Conservation (phyloP, 768 basidiomycete species). For the Rhizopogon rudus region DNA sequence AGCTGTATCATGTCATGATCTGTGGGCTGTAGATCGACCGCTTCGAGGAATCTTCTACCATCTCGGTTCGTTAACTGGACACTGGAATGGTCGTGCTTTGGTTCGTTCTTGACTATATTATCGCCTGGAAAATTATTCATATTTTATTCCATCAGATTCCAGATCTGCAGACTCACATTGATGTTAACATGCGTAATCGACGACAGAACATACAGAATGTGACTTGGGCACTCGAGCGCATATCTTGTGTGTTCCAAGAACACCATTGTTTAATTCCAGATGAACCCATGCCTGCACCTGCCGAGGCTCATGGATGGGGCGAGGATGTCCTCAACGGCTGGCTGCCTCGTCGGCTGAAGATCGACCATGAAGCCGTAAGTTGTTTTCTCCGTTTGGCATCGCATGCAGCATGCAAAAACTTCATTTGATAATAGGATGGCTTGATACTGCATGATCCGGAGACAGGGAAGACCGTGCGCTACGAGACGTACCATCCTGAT, state of each 20-base stretch:
- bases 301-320: slow-evolving; percentile 27
- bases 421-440: slow-evolving; percentile 28
- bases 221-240: slow-evolving; percentile 29
- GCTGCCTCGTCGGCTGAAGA: slow-evolving; percentile 34
- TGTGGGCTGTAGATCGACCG: slow-evolving; percentile 29
- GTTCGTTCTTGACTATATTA: slow-evolving; percentile 26
- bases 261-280: slow-evolving; percentile 40
- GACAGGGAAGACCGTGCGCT: slow-evolving; percentile 34
- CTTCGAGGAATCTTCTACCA: slow-evolving; percentile 37
- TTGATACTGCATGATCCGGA: slow-evolving; percentile 37
- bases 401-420: not conserved
- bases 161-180: slow-evolving; percentile 19
- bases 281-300: slow-evolving; percentile 31
- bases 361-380: slow-evolving; percentile 32
- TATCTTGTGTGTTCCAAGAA: slow-evolving; percentile 40
- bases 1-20: slow-evolving; percentile 37
- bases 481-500: slow-evolving; percentile 41
- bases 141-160: slow-evolving; percentile 15
- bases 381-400: not conserved
- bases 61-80: slow-evolving; percentile 39
- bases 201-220: slow-evolving; percentile 13
- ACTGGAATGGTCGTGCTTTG: slow-evolving; percentile 43
- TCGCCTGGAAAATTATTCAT: not conserved
- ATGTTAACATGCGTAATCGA: slow-evolving; percentile 17
- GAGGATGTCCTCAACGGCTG: slow-evolving; percentile 46